phyloP scores from a whole-genome alignment of 305 asterid species.

The Fraxinus dipetala region DNA sequence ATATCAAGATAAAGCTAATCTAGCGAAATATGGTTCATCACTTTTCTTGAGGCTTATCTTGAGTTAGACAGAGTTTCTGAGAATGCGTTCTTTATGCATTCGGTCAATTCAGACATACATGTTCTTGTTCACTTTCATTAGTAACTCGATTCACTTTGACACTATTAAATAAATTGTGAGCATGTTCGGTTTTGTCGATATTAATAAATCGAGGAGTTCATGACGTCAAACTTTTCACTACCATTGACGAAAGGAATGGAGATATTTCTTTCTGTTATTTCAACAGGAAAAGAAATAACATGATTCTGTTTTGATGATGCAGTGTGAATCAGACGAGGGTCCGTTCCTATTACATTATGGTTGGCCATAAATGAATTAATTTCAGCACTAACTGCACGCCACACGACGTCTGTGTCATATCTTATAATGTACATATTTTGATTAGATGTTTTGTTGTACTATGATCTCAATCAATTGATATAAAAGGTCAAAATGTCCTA shows the following conservation, averaged over 20 bases:
- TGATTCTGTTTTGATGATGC: constrained; percentile 9
- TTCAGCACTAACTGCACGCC: constrained; percentile 28
- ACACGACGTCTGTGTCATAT: constrained; percentile 26
- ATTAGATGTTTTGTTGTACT: constrained; percentile 20
- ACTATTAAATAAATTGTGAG: neutral
- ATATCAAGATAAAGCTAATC: too few relatives aligned
- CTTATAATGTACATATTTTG: constrained; percentile 24
- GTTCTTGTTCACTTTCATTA: neutral
- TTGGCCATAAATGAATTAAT: constrained; percentile 38
- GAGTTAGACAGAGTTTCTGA: too few relatives aligned
- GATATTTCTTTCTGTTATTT: neutral
- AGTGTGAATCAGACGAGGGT: constrained; percentile 15
- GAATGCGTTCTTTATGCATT: too few relatives aligned
- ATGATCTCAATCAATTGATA: neutral
- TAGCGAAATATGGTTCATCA: too few relatives aligned
- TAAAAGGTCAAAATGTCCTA: constrained; percentile 2
- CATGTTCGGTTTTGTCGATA: neutral
- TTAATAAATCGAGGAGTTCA: neutral
- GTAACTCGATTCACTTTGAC: neutral
- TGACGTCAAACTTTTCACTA: neutral
- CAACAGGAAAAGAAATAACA: neutral
- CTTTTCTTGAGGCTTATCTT: too few relatives aligned
- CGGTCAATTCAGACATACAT: too few relatives aligned
- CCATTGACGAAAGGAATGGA: neutral
- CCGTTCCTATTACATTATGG: constrained; percentile 16